Evolutionary conservation across 768 basidiomycete species (phyloP).

Genomic region (Fomitopsis pulvina): DNA sequence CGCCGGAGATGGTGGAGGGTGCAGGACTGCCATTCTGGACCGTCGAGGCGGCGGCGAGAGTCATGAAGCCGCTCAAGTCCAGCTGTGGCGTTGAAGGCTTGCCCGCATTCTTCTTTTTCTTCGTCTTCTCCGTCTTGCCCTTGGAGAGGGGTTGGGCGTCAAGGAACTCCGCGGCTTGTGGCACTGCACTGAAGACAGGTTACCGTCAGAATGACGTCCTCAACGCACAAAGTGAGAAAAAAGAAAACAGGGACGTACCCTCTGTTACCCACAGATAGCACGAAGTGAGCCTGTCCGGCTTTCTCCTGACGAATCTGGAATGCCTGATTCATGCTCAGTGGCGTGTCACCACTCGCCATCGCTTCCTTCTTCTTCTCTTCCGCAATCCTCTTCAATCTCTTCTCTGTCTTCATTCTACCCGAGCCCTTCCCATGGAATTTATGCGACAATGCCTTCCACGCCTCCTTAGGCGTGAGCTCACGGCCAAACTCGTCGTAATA

Average conservation of each 20-base stretch:
- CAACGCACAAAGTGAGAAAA: background rate
- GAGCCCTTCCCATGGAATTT: conserved; percentile 98
- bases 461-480: conserved; percentile 84
- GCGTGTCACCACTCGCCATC: conserved; percentile 94
- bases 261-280: conserved; percentile 89
- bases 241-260: conserved; percentile 45
- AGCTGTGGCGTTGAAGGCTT: conserved; percentile 43
- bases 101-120: conserved; percentile 66
- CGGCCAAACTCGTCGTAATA: conserved; percentile 97
- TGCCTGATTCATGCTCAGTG: conserved; percentile 88
- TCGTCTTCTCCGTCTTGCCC: conserved; percentile 76
- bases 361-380: conserved; percentile 93
- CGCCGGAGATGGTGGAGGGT: conserved; percentile 20
- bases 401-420: conserved; percentile 96
- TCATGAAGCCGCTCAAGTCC: conserved; percentile 62
- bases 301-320: conserved; percentile 93
- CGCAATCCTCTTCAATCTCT: conserved; percentile 92
- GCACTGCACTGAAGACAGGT: conserved; percentile 56
- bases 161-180: conserved; percentile 76
- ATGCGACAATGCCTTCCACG: conserved; percentile 97
- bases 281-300: conserved; percentile 94
- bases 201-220: conserved; percentile 10
- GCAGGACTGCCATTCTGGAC: conserved; percentile 34
- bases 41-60: conserved; percentile 53
- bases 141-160: conserved; percentile 78